Percentiles rank a stretch among this genome's conserved stretches.
Conservation (phyloP, 441 rosid genomes). For the Eutrema salsugineum region DNA sequence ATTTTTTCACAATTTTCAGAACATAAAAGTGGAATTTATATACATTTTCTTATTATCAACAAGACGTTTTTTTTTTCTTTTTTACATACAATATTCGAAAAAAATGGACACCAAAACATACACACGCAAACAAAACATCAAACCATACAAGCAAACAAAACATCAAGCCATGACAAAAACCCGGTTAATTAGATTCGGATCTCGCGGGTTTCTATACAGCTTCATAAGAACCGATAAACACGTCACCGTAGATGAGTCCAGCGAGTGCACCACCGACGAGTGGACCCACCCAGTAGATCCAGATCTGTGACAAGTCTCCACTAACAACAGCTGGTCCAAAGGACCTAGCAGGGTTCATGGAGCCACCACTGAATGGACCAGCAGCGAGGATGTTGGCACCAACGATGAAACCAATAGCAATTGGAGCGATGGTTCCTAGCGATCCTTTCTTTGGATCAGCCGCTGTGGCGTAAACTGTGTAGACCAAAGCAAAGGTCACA, state of each 20-base stretch:
- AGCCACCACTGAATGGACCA: constrained; percentile 92
- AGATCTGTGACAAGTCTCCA: constrained; percentile 62
- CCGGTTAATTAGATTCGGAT: not conserved
- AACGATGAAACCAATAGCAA: constrained; percentile 88
- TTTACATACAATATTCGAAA: constrained; percentile 3
- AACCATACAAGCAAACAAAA: constrained; percentile 12
- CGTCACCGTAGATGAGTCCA: constrained; percentile 68
- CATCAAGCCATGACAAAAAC: not conserved
- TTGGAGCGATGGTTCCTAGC: constrained; percentile 75
- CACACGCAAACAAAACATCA: constrained; percentile 13
- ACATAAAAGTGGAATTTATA: not conserved
- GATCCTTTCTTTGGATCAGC: constrained; percentile 87
- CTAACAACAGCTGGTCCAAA: constrained; percentile 85
- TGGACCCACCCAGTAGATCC: constrained; percentile 91
- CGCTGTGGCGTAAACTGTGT: constrained; percentile 87
- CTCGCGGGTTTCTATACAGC: constrained; percentile 32
- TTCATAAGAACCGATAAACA: constrained; percentile 61
- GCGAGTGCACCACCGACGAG: constrained; percentile 84
- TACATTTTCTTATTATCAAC: constrained; percentile 6
- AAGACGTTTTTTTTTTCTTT: not conserved
- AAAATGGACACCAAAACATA: not conserved
- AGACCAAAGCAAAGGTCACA: constrained; percentile 73
- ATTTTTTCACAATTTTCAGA: no score
- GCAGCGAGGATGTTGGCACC: constrained; percentile 91
- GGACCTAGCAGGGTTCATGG: constrained; percentile 95